Percentiles rank a stretch among this genome's conserved stretches.
Conservation (phyloP, 164 flowering plant genomes). For the Sextonia rubra region DNA sequence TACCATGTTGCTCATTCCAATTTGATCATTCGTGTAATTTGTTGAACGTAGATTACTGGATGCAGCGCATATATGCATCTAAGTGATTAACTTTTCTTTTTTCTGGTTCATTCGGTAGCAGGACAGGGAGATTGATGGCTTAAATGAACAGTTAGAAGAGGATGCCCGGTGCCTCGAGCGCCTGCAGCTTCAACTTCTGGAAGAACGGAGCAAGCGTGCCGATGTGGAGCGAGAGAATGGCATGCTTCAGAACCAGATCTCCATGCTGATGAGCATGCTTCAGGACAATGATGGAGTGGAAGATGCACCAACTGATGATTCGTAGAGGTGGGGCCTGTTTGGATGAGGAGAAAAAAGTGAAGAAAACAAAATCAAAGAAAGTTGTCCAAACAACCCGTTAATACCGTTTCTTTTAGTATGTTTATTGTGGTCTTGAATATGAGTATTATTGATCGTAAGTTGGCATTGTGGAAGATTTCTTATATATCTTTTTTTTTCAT, state of each 20-base stretch:
- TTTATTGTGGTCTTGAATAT: neutral
- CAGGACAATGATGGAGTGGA: conserved; percentile 49
- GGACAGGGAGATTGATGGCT: conserved; percentile 87
- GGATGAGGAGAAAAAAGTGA: neutral
- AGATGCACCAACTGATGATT: conserved; percentile 13
- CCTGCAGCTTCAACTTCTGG: conserved; percentile 73
- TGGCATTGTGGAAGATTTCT: neutral
- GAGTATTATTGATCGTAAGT: neutral
- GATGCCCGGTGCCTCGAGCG: conserved; percentile 71
- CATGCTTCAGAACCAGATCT: conserved; percentile 64
- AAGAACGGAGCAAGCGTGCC: conserved; percentile 74
- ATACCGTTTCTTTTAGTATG: neutral
- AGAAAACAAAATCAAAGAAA: neutral
- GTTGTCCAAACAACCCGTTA: neutral
- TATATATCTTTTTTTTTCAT: neutral
- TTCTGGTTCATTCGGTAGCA: conserved; percentile 21
- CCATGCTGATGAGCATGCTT: conserved; percentile 87
- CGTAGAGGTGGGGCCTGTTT: neutral
- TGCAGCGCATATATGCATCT: too few species aligned
- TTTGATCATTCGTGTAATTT: too few species aligned
- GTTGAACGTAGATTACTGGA: neutral
- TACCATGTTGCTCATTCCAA: too few species aligned
- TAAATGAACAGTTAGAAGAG: conserved; percentile 83
- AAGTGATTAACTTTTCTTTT: too few species aligned
- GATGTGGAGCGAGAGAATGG: conserved; percentile 69